phyloP scores from a whole-genome alignment of 495 filamentous ascomycete genomes.

The Massariosphaeria phaeospora region DNA sequence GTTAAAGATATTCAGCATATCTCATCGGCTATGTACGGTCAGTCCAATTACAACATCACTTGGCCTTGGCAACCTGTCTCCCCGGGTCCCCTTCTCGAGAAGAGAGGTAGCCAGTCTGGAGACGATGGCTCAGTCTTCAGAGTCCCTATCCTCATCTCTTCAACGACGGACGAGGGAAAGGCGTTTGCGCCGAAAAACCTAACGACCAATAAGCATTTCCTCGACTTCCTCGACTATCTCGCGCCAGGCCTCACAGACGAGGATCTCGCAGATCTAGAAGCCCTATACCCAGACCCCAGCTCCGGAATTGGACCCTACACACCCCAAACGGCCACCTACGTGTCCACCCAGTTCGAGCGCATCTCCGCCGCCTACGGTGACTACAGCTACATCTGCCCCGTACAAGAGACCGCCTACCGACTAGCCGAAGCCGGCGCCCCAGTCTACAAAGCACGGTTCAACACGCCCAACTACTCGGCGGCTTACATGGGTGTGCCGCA shows the following conservation, averaged over 20 bases:
- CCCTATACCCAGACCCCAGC: slow-evolving; percentile 18
- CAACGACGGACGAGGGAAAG: slow-evolving; percentile 20
- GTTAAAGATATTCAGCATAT: slow-evolving; percentile 1
- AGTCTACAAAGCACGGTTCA: slow-evolving; percentile 28
- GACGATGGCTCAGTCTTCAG: slow-evolving; percentile 19
- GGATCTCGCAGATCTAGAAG: slow-evolving; percentile 13
- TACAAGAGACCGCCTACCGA: slow-evolving; percentile 13
- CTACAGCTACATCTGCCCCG: slow-evolving; percentile 25
- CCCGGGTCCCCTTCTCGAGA: slow-evolving; percentile 17
- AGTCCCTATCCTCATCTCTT: slow-evolving; percentile 13
- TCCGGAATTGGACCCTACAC: no score
- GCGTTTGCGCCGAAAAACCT: slow-evolving; percentile 18
- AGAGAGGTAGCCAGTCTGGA: slow-evolving; percentile 16
- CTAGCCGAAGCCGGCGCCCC: not conserved
- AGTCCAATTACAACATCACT: slow-evolving; percentile 16
- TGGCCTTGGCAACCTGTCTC: slow-evolving; percentile 28
- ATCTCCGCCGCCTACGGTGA: slow-evolving; percentile 21
- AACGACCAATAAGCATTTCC: slow-evolving; percentile 12
- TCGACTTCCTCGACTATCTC: slow-evolving; percentile 5
- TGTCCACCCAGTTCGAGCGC: slow-evolving; percentile 13
- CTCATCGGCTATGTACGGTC: not conserved
- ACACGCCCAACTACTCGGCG: slow-evolving; percentile 10
- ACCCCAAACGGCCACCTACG: not conserved
- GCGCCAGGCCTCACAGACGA: slow-evolving; percentile 3
- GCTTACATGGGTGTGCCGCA: slow-evolving; percentile 12